A percentile compares a stretch with the other conserved stretches of the same genome.
phyloP scores from a whole-genome alignment of 1,284 basidiomycete genomes.

The Moniliophthora roreri region DNA sequence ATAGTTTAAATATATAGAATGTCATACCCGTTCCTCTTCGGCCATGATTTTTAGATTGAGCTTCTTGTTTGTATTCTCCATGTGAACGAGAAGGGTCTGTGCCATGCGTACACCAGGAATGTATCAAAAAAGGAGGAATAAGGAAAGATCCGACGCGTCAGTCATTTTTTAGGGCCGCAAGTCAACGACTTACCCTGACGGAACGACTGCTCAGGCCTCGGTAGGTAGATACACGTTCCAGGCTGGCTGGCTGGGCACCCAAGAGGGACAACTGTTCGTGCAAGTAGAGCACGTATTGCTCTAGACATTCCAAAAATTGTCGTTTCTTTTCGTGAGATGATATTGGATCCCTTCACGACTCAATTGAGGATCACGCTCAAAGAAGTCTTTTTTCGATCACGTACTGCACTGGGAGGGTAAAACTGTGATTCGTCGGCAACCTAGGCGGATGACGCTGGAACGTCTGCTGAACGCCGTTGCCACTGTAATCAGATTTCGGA shows the following conservation, averaged over 20 bases:
- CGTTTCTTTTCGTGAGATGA: conserved; percentile 77
- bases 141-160: background rate
- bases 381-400: no score
- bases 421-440: background rate
- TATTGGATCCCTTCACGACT: conserved; percentile 52
- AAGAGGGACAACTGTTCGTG: conserved; percentile 58
- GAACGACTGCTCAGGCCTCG: conserved; percentile 61
- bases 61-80: conserved; percentile 52
- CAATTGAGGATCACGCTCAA: no score
- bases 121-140: background rate
- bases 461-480: background rate
- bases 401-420: background rate
- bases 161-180: no score
- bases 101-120: conserved; percentile 24
- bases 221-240: conserved; percentile 56
- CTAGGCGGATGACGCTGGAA: background rate
- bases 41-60: conserved; percentile 45
- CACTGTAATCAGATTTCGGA: conserved; percentile 8
- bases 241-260: conserved; percentile 43
- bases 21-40: conserved; percentile 47
- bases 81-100: conserved; percentile 54
- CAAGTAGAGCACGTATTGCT: conserved; percentile 65
- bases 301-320: conserved; percentile 68
- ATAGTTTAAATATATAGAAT: background rate
- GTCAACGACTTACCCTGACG: conserved; percentile 34